Conservation (phyloP, 176 grass and related monocot genomes). For the Oryza brachyantha region DNA sequence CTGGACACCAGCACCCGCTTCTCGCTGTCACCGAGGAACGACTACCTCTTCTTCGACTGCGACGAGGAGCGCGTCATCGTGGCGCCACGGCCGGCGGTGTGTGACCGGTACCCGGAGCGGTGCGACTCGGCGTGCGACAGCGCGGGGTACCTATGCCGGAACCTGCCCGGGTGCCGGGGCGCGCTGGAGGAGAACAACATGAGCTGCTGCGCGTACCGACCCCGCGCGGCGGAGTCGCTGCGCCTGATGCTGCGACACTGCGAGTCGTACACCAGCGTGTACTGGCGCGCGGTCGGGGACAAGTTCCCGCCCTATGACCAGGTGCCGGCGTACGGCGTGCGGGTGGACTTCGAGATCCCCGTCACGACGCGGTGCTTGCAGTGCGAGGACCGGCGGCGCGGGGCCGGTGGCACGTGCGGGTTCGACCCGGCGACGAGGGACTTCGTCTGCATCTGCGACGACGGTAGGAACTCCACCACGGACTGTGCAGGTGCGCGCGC, state of each 20-base stretch:
- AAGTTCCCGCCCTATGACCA: slow-evolving; percentile 82
- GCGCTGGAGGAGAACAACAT: slow-evolving; percentile 41
- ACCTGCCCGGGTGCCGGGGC: slow-evolving; percentile 65
- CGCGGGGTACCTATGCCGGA: slow-evolving; percentile 81
- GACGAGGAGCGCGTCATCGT: slow-evolving; percentile 63
- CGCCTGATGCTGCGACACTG: slow-evolving; percentile 74
- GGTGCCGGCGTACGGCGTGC: slow-evolving; percentile 72
- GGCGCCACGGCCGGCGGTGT: slow-evolving; percentile 62
- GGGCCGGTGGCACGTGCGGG: slow-evolving; percentile 60
- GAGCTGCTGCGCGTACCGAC: slow-evolving; percentile 73
- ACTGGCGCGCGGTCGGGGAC: slow-evolving; percentile 67
- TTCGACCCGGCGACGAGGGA: slow-evolving; percentile 58
- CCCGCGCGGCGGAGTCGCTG: slow-evolving; percentile 65
- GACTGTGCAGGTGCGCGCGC: slow-evolving; percentile 64
- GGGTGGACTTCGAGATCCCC: slow-evolving; percentile 89
- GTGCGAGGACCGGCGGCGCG: slow-evolving; percentile 63
- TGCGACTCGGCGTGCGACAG: slow-evolving; percentile 90
- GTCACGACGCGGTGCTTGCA: slow-evolving; percentile 81
- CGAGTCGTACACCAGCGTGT: slow-evolving; percentile 65
- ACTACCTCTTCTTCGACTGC: slow-evolving; percentile 92
- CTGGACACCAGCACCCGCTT: slow-evolving; percentile 95
- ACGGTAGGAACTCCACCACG: slow-evolving; percentile 62
- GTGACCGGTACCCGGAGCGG: slow-evolving; percentile 72
- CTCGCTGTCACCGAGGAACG: slow-evolving; percentile 76
- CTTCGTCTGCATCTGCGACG: slow-evolving; percentile 77